A percentile compares a stretch with the other conserved stretches of the same genome.
Evolutionary conservation across 352 stramenopile genomes (phyloP).

Genomic region (Globisporangium nagaii): DNA sequence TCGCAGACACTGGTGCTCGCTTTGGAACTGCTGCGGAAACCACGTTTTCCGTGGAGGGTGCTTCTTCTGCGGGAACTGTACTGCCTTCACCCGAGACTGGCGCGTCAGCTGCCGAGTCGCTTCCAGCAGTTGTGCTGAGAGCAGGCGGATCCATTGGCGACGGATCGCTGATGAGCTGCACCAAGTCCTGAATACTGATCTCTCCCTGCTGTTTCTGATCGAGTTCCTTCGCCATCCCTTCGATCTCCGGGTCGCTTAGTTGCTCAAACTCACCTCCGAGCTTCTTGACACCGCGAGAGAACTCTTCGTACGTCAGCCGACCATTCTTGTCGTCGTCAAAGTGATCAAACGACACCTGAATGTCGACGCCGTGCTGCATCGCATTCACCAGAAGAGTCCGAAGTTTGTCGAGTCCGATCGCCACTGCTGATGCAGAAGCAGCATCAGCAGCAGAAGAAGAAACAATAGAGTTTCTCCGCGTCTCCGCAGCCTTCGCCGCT

Average conservation of each 20-base stretch:
- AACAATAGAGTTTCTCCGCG: not conserved
- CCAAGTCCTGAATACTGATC: conserved; percentile 39
- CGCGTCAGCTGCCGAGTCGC: not conserved
- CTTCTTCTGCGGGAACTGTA: not conserved
- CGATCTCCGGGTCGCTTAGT: conserved; percentile 24
- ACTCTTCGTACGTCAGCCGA: conserved; percentile 48
- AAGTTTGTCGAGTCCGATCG: conserved; percentile 28
- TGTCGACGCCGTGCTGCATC: conserved; percentile 34
- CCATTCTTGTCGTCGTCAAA: conserved; percentile 73
- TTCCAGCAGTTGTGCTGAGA: not conserved
- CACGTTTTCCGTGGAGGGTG: not conserved
- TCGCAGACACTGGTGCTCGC: not conserved
- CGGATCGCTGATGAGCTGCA: conserved; percentile 17
- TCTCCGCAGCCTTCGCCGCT: conserved; percentile 15
- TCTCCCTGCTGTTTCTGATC: conserved; percentile 22
- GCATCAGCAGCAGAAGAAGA: not conserved
- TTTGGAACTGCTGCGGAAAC: not conserved
- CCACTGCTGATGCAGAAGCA: conserved; percentile 1
- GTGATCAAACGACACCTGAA: conserved; percentile 58
- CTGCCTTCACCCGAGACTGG: not conserved
- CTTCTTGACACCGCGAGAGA: conserved; percentile 32
- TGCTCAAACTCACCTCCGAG: conserved; percentile 33
- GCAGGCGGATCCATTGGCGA: not conserved
- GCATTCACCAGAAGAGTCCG: conserved; percentile 41
- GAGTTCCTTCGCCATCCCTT: conserved; percentile 27